A percentile compares a stretch with the other conserved stretches of the same genome.
Conservation (phyloP, 495 filamentous ascomycete genomes). For the Parathielavia appendiculata region DNA sequence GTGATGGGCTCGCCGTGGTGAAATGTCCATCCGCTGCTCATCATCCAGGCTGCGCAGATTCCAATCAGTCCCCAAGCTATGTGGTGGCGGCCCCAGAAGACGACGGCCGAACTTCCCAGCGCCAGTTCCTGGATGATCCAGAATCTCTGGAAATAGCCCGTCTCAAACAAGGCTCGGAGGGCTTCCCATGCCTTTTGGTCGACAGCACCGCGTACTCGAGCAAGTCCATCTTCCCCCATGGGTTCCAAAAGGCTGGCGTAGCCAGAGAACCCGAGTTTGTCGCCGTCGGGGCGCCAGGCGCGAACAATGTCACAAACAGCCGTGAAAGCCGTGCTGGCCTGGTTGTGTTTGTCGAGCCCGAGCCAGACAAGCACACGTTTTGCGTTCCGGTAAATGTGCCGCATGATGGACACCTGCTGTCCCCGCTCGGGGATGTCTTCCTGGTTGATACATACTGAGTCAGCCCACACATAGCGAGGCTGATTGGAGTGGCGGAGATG, state of each 20-base stretch:
- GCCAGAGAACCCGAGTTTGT: not conserved
- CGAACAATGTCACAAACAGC: conserved; percentile 3
- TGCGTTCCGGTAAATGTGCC: conserved; percentile 15
- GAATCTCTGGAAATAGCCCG: not conserved
- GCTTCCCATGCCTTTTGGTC: not conserved
- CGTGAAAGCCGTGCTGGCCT: not conserved
- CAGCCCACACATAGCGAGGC: conserved; percentile 19
- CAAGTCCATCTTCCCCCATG: not conserved
- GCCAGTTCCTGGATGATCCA: conserved; percentile 8
- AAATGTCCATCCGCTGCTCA: conserved; percentile 3
- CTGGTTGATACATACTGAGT: conserved; percentile 30
- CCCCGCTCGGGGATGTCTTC: conserved; percentile 23
- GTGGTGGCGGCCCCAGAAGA: conserved; percentile 1
- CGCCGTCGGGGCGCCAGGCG: not conserved
- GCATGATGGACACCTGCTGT: conserved; percentile 27
- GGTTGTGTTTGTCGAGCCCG: not conserved
- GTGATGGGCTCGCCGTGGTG: conserved; percentile 1
- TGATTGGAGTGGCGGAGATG: conserved; percentile 7
- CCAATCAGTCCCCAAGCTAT: not conserved
- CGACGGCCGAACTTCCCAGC: not conserved
- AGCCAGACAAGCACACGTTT: conserved; percentile 19
- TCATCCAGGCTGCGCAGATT: conserved; percentile 3
- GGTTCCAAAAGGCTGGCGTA: not conserved
- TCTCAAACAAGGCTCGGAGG: not conserved
- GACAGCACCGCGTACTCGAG: not conserved